phyloP scores from a whole-genome alignment of 495 filamentous ascomycete species.

The Penicillium goetzii region DNA sequence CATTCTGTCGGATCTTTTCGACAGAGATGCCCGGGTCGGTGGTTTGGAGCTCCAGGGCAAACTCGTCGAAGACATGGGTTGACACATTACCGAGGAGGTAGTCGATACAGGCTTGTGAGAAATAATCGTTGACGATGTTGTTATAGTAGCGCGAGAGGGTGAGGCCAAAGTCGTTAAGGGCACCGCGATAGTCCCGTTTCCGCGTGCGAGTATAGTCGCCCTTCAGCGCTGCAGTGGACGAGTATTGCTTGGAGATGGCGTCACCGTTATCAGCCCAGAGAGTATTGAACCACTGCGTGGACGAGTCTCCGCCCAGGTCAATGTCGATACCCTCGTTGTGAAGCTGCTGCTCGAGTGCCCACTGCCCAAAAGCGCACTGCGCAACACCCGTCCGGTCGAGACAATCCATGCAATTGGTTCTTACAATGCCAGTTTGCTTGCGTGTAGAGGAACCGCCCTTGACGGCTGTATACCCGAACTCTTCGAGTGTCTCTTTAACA shows the following conservation, averaged over 20 bases:
- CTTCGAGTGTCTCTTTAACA: constrained; percentile 64
- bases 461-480: constrained; percentile 65
- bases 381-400: constrained; percentile 93
- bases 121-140: constrained; percentile 96
- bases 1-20: constrained; percentile 78
- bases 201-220: constrained; percentile 91
- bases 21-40: constrained; percentile 87
- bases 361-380: constrained; percentile 80
- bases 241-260: constrained; percentile 66
- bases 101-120: constrained; percentile 91
- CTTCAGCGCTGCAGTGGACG: constrained; percentile 90
- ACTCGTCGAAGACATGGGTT: constrained; percentile 82
- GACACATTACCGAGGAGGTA: constrained; percentile 90
- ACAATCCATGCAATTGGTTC: constrained; percentile 98
- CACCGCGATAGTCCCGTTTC: constrained; percentile 89
- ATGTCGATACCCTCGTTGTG: constrained; percentile 73
- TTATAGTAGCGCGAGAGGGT: constrained; percentile 69
- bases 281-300: constrained; percentile 88
- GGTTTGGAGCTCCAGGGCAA: constrained; percentile 84
- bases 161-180: constrained; percentile 88
- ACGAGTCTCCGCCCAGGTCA: constrained; percentile 66
- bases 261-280: constrained; percentile 95
- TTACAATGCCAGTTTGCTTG: constrained; percentile 72
- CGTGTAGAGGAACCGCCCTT: constrained; percentile 52
- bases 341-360: constrained; percentile 76